These are phyloP conservation scores for Quercus cerris DNA, from an alignment of 306 rosid species.

Conservation along the genomic window DNA sequence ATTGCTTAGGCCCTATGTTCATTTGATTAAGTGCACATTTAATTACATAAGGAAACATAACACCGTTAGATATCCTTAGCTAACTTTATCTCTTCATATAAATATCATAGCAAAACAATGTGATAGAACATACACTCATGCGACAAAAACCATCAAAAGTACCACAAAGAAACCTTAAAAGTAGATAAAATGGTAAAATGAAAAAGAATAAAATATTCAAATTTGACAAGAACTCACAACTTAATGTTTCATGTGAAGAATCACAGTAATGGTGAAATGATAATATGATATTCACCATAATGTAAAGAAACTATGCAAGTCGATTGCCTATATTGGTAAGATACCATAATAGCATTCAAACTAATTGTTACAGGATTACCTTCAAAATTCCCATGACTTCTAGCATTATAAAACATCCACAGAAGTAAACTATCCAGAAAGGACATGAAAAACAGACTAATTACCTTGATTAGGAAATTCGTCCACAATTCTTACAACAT, in stretches of 20 bases:
- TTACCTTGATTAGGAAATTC: constrained; percentile 90
- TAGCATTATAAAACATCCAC: constrained; percentile 1
- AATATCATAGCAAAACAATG: neutral
- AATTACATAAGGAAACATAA: neutral
- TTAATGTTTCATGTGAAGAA: neutral
- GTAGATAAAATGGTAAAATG: neutral
- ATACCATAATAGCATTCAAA: neutral
- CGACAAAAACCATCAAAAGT: neutral
- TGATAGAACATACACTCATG: neutral
- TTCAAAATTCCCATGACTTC: neutral
- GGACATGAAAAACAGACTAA: constrained; percentile 8
- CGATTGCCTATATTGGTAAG: neutral
- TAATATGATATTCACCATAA: neutral
- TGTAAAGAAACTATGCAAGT: neutral
- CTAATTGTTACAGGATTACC: neutral
- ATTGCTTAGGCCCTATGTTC: too few relatives aligned
- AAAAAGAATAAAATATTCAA: neutral
- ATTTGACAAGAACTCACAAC: neutral
- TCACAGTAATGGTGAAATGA: neutral
- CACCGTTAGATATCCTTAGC: neutral
- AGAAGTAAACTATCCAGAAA: neutral
- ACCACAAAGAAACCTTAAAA: neutral
- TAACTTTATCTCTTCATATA: neutral
- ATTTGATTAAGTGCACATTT: too few relatives aligned
- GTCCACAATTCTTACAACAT: constrained; percentile 60